Conservation (phyloP, 306 rosid species). For the Prosopis cineraria region DNA sequence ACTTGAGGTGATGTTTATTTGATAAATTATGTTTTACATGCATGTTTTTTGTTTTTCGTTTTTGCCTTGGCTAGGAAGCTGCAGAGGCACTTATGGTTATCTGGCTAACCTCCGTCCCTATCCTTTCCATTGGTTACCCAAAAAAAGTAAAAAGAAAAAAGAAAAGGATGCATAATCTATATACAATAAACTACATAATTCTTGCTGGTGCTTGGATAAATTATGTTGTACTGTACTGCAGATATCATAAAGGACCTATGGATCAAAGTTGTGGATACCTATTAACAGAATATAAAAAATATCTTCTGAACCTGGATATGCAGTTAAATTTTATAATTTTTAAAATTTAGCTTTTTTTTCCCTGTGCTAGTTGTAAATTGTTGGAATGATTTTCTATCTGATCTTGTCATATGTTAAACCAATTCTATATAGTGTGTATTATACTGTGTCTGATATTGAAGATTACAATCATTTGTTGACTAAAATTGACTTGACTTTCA, state of each 20-base stretch:
- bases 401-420: neutral
- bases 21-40: constrained; percentile 19
- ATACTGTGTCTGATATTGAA: constrained; percentile 11
- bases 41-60: neutral
- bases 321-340: neutral
- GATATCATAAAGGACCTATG: constrained; percentile 21
- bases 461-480: constrained; percentile 10
- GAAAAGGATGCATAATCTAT: neutral
- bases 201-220: constrained; percentile 5
- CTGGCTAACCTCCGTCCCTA: constrained; percentile 7
- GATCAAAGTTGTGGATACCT: neutral
- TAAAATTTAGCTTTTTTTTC: constrained; percentile 9
- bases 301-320: constrained; percentile 5
- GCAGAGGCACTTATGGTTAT: neutral
- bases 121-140: neutral
- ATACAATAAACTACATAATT: neutral
- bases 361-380: constrained; percentile 9
- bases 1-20: constrained; percentile 75
- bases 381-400: neutral
- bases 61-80: neutral
- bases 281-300: constrained; percentile 7
- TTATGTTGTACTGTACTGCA: neutral
- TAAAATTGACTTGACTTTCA: constrained; percentile 21
- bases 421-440: constrained; percentile 12
- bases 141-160: neutral